phyloP scores from a whole-genome alignment of 805 yeast species.

The Saccharomycopsis oosterbeekiorum region DNA sequence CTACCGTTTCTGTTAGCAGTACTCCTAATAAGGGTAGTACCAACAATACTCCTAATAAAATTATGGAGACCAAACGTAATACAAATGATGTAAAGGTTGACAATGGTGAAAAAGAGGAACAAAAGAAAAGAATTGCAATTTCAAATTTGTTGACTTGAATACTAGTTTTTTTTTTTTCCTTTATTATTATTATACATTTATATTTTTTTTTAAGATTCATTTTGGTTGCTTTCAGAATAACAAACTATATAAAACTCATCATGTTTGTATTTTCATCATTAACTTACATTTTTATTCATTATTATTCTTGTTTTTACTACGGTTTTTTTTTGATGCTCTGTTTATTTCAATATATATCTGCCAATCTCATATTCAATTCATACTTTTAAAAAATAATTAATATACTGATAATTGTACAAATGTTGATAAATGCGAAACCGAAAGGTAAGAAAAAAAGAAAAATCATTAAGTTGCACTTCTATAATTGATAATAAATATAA shows the following conservation, averaged over 20 bases:
- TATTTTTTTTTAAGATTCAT: background rate
- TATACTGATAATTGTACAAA: too few relatives aligned
- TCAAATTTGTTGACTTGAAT: background rate
- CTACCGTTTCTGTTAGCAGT: background rate
- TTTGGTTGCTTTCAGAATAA: background rate
- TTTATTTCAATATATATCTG: background rate
- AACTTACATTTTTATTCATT: background rate
- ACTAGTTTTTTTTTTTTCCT: background rate
- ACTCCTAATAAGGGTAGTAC: background rate
- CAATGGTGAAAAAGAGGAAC: background rate
- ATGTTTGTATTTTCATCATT: background rate
- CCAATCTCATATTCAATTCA: background rate
- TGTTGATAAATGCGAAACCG: too few relatives aligned
- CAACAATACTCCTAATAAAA: background rate
- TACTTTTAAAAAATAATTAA: background rate
- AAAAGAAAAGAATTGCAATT: background rate
- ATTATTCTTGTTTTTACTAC: background rate
- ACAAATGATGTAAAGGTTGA: background rate
- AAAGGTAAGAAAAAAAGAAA: too few relatives aligned
- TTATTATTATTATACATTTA: background rate
- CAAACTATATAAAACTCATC: background rate
- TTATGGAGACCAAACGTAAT: background rate
- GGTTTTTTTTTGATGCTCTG: background rate
- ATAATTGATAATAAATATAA: background rate
- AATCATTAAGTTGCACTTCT: too few relatives aligned